Conservation (phyloP, 441 rosid species). For the Melastoma candidum region DNA sequence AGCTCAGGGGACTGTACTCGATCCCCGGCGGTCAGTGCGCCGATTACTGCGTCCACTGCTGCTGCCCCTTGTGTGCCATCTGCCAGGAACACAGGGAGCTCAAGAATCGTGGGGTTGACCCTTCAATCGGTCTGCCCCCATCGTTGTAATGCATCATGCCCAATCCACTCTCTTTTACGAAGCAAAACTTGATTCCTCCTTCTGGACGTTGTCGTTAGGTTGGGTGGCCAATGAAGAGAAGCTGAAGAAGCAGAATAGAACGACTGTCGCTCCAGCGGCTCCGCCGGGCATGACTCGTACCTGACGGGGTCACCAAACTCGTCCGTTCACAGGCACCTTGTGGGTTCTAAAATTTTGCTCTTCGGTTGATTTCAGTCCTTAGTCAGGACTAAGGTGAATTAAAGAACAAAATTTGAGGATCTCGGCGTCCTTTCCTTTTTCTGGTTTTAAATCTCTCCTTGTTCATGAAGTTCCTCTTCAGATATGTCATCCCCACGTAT, state of each 20-base stretch:
- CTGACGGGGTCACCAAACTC: too few species aligned
- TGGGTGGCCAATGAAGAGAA: conserved; percentile 8
- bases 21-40: conserved; percentile 6
- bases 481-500: too few species aligned
- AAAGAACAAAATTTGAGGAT: too few species aligned
- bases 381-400: too few species aligned
- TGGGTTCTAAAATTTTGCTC: too few species aligned
- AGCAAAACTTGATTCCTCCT: background rate
- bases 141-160: background rate
- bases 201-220: background rate
- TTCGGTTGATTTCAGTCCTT: too few species aligned
- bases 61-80: conserved; percentile 6
- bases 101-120: conserved; percentile 11
- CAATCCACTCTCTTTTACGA: background rate
- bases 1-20: conserved; percentile 6
- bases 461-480: too few species aligned
- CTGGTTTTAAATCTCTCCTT: too few species aligned
- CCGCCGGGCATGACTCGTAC: too few species aligned
- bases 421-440: too few species aligned
- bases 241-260: background rate
- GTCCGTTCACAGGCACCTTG: too few species aligned
- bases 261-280: too few species aligned
- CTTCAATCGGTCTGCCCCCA: conserved; percentile 5
- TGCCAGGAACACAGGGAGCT: conserved; percentile 17
- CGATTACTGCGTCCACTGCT: conserved; percentile 11